Evolutionary conservation across 2,329 filamentous ascomycete genomes (phyloP).

Genomic region (Fusarium clavum): DNA sequence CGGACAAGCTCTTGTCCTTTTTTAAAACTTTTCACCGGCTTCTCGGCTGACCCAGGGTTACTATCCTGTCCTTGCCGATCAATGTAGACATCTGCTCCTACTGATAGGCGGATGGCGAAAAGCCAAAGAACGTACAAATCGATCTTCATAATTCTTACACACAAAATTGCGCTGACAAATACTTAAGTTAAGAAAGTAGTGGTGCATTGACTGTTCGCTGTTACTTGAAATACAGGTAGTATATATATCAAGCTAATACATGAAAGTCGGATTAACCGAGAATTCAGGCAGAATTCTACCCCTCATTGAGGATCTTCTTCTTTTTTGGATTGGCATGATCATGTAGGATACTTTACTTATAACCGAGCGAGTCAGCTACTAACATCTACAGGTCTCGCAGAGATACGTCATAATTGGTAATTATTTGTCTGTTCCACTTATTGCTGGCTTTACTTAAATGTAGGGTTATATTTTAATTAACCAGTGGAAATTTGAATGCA

Average conservation of each 20-base stretch:
- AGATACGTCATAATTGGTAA: neutral
- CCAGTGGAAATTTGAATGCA: neutral
- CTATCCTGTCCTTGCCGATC: neutral
- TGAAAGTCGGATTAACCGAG: neutral
- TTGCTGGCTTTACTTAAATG: neutral
- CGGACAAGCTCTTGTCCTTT: slow-evolving; percentile 9
- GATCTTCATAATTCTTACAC: neutral
- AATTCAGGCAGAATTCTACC: neutral
- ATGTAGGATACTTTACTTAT: neutral
- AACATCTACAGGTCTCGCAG: neutral
- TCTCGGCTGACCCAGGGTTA: neutral
- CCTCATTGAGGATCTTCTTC: neutral
- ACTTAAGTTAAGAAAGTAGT: neutral
- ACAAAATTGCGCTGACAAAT: neutral
- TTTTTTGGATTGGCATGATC: neutral
- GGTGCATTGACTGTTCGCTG: neutral
- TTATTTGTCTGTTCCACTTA: neutral
- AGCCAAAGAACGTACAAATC: neutral
- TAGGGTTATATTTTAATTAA: neutral
- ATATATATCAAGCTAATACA: neutral
- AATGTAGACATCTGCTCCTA: neutral
- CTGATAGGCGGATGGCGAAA: neutral
- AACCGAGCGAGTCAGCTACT: neutral
- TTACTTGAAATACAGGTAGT: rapidly evolving
- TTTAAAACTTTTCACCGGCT: neutral